phyloP scores from a whole-genome alignment of 1,139 yeast species.

The Chernovozyma sophiae-reginae region DNA sequence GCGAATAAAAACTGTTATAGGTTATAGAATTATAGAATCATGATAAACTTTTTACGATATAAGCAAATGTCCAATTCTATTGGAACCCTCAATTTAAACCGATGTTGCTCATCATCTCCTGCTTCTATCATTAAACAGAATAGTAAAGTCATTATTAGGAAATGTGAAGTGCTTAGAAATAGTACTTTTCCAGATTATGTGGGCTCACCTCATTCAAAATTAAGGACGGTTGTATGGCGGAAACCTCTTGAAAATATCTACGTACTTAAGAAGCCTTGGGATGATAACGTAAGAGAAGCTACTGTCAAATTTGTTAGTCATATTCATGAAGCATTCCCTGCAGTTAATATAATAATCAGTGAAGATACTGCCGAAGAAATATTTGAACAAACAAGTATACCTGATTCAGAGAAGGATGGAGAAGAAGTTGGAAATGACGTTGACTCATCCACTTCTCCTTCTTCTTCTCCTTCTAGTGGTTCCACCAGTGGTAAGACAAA shows the following conservation, averaged over 20 bases:
- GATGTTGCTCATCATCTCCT: not conserved
- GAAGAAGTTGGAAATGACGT: no score
- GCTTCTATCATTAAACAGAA: constrained; percentile 5
- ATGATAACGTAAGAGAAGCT: constrained; percentile 59
- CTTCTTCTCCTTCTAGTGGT: not conserved
- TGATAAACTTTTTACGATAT: not conserved
- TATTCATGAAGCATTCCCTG: constrained; percentile 57
- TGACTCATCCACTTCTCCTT: constrained; percentile 16
- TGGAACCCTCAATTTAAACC: not conserved
- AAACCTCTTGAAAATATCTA: constrained; percentile 63
- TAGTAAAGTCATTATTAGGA: constrained; percentile 7
- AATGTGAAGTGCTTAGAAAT: constrained; percentile 12
- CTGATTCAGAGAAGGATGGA: not conserved
- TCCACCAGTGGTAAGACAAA: constrained; percentile 1
- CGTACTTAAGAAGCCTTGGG: constrained; percentile 83
- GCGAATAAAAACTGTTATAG: no score
- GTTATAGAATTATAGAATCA: no score
- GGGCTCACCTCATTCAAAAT: constrained; percentile 42
- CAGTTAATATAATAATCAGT: constrained; percentile 71
- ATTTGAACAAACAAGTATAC: constrained; percentile 5
- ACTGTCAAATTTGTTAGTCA: constrained; percentile 59
- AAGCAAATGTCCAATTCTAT: not conserved
- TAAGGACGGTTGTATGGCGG: constrained; percentile 45
- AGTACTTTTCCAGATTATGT: constrained; percentile 36
- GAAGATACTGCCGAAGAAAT: constrained; percentile 75